Conservation (phyloP, 2,329 filamentous ascomycete species). For the Apiospora saccharicola region DNA sequence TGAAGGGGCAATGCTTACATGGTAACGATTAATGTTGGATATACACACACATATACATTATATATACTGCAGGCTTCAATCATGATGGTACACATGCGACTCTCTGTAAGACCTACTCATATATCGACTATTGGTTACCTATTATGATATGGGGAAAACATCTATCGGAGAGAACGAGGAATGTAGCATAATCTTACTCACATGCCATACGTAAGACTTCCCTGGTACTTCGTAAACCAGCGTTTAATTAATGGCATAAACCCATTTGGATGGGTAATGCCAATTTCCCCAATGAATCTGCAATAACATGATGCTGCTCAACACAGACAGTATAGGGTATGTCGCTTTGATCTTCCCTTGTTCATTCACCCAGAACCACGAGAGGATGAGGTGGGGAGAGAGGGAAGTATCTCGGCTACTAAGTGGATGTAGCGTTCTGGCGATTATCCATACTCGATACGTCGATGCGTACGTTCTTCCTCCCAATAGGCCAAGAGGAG, state of each 20-base stretch:
- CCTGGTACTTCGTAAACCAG: background rate
- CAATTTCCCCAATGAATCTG: background rate
- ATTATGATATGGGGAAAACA: background rate
- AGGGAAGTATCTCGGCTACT: background rate
- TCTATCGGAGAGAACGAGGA: background rate
- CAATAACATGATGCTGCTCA: background rate
- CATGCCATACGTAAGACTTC: background rate
- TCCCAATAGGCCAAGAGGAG: background rate
- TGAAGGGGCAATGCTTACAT: background rate
- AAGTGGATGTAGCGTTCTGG: background rate
- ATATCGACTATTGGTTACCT: background rate
- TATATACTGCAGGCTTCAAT: background rate
- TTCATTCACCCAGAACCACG: background rate
- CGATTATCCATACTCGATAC: background rate
- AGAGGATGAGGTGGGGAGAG: background rate
- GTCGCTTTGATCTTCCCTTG: background rate
- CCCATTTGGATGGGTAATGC: background rate
- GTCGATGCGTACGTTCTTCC: background rate
- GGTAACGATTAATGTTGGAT: conserved; percentile 21
- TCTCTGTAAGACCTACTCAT: background rate
- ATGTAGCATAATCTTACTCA: too few species aligned
- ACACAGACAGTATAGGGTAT: background rate
- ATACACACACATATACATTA: background rate
- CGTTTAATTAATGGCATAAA: background rate
- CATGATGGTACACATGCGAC: background rate